Conservation (phyloP, 2,329 filamentous ascomycete genomes). For the Colletotrichum abscissum region DNA sequence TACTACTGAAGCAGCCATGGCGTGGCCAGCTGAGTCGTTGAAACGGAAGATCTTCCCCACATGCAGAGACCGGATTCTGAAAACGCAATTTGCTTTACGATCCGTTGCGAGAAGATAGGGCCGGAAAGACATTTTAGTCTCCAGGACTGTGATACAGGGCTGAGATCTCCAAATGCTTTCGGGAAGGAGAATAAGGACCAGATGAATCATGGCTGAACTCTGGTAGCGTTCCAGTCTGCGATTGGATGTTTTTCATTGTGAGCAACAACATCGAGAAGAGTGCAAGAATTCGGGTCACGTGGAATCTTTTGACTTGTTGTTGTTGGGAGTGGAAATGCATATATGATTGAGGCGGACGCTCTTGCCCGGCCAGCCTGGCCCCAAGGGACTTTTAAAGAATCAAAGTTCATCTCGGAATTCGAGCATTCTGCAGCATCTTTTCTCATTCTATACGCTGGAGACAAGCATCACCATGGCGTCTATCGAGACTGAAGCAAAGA, state of each 20-base stretch:
- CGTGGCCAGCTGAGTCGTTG: background rate
- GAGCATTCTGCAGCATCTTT: background rate
- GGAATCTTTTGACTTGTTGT: background rate
- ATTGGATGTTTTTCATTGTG: background rate
- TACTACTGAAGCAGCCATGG: background rate
- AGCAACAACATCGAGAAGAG: background rate
- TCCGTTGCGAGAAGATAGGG: background rate
- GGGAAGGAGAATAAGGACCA: background rate
- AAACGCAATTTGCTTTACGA: background rate
- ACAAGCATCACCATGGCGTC: background rate
- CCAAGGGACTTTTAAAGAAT: background rate
- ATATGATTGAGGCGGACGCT: background rate
- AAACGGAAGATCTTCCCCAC: background rate
- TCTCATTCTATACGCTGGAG: background rate
- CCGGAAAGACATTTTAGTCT: background rate
- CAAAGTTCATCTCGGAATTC: background rate
- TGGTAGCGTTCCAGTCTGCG: background rate
- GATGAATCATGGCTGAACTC: background rate
- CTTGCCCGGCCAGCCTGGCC: too few relatives aligned
- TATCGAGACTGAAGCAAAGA: background rate
- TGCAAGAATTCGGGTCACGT: rapidly evolving
- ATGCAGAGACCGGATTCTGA: background rate
- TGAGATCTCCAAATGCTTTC: too few relatives aligned
- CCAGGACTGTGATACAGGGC: background rate
- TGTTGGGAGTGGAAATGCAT: background rate